phyloP scores from a whole-genome alignment of 2,329 filamentous ascomycete species.

The Bipolaris oryzae region DNA sequence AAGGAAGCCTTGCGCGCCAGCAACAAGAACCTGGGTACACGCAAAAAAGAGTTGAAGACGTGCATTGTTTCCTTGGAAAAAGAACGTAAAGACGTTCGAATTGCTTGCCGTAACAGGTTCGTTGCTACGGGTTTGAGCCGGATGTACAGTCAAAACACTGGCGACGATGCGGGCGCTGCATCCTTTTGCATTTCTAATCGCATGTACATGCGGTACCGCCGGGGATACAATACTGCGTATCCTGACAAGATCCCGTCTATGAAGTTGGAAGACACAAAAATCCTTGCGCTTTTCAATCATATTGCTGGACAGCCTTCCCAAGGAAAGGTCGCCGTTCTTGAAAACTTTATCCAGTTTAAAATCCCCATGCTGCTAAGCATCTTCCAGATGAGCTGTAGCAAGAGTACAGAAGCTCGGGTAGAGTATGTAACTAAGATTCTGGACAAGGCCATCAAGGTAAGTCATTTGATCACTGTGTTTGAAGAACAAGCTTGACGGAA shows the following conservation, averaged over 20 bases:
- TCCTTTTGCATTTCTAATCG: slow-evolving; percentile 29
- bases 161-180: slow-evolving; percentile 14
- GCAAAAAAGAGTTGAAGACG: background rate
- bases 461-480: background rate
- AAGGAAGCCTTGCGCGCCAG: background rate
- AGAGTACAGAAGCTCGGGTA: slow-evolving; percentile 18
- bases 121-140: slow-evolving; percentile 9
- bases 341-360: slow-evolving; percentile 6
- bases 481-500: background rate
- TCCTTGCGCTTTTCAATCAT: slow-evolving; percentile 19
- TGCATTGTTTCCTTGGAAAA: background rate
- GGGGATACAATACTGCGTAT: slow-evolving; percentile 5
- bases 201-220: slow-evolving; percentile 23
- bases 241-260: slow-evolving; percentile 8
- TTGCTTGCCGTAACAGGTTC: slow-evolving; percentile 16
- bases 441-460: slow-evolving; percentile 9
- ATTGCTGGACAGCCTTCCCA: slow-evolving; percentile 21
- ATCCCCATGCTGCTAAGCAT: slow-evolving; percentile 17
- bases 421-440: slow-evolving; percentile 22
- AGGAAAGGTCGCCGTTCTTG: slow-evolving; percentile 14
- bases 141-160: slow-evolving; percentile 20
- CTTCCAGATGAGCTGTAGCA: slow-evolving; percentile 27
- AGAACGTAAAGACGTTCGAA: slow-evolving; percentile 6
- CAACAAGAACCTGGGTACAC: background rate
- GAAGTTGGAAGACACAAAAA: slow-evolving; percentile 18